A percentile compares a stretch with the other conserved stretches of the same genome.
Evolutionary conservation across 1,139 yeast genomes (phyloP).

Genomic region (Magnusiomyces fungicola): DNA sequence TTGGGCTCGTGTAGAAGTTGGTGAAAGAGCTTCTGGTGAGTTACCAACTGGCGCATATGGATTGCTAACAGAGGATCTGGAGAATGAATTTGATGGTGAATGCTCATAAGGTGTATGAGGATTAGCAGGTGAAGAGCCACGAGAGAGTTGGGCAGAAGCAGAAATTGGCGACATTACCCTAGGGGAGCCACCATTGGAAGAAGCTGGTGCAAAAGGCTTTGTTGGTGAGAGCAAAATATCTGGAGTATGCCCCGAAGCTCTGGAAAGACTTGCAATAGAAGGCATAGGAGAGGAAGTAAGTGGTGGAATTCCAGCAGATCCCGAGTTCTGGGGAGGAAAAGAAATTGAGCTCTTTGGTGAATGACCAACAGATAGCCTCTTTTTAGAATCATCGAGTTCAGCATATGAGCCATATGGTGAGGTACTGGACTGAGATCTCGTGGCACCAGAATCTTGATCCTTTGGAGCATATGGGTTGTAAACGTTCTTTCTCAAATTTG

Average conservation of each 20-base stretch:
- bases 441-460: background rate
- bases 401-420: slow-evolving; percentile 1
- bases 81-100: background rate
- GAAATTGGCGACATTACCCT: background rate
- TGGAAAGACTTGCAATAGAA: background rate
- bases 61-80: background rate
- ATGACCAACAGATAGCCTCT: background rate
- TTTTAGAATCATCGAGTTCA: background rate
- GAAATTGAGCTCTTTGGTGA: background rate
- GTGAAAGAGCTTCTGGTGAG: background rate
- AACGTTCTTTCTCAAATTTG: slow-evolving; percentile 1
- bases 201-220: background rate
- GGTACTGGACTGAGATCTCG: background rate
- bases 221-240: background rate
- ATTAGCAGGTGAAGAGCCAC: background rate
- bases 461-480: slow-evolving; percentile 18
- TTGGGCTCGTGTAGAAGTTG: background rate
- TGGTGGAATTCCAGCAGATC: background rate
- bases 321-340: background rate
- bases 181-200: background rate
- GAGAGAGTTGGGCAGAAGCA: background rate
- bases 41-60: background rate
- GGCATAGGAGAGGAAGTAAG: slow-evolving; percentile 1
- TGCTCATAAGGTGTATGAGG: background rate
- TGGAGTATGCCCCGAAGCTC: background rate